Base-by-base conservation (phyloP, 2,329 filamentous ascomycete species). In the Chrysosporium keratinophilum region DNA sequence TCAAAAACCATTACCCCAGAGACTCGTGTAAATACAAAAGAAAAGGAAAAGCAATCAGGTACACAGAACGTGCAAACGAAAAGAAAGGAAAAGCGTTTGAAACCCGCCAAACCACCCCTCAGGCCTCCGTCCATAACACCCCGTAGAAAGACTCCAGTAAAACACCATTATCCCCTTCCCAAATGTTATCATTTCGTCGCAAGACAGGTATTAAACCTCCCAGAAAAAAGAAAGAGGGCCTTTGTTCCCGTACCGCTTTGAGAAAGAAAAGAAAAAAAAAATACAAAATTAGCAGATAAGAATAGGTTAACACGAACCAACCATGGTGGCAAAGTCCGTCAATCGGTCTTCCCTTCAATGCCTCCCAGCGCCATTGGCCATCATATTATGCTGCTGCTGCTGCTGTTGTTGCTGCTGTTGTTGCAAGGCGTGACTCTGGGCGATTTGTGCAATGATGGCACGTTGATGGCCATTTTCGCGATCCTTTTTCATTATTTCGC, bases 361-460 rank as follows among this genome's bases (percentile, higher is more conserved):
- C 17, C 15, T 69, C 4, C 66, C 67, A 63, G 68, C 67, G 23
- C 65, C 67, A 54, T 69, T 70, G 37, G 69, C 66, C 69, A 71
- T 71, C 66, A 71, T 70, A 43, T 65, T 69, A 55, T 70, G 67
- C 28, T 69, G 66, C 56, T 68, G 67, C 55, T 69, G 69, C 49
- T 70, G 68, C 48, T 59, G 56, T 17, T 71, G 65, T 52, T 68
- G 70, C 56, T 70, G 67, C 19, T 69, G 66, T 34, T 58, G 54
- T 28, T 55, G 53, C 14, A 56, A 52, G 12, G 54, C 57, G 34
- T 54, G 52, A 44, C 14, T 43, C 40, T 50, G 48, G 50, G 42
- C 44, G 12, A 54, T 50, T 33, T 58, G 54, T 0, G 49, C 44
- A 34, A 59, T 60, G 31, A 52, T 46, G 31, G 65, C 62, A 35